A percentile compares a stretch with the other conserved stretches of the same genome.
These are phyloP conservation scores for Alternaria sp. DNA, from an alignment of 2,329 filamentous ascomycete genomes.

Conservation along the genomic window DNA sequence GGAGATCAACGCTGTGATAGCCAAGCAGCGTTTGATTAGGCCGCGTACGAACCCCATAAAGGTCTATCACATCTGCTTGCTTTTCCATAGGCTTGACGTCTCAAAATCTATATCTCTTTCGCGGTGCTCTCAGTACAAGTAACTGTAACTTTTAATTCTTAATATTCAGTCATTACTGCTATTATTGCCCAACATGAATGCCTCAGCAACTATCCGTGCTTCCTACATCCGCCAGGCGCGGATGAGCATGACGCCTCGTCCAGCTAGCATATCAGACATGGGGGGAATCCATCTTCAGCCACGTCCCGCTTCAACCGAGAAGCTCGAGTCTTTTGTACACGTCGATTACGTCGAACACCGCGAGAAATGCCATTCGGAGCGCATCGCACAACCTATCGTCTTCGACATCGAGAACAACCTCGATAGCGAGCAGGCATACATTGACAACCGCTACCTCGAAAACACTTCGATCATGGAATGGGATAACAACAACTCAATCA, in stretches of 20 bases:
- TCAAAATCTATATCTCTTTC: not conserved
- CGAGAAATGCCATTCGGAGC: conserved; percentile 31
- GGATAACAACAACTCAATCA: conserved; percentile 2
- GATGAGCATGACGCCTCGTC: conserved; percentile 25
- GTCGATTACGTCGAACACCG: conserved; percentile 35
- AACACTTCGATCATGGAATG: conserved; percentile 4
- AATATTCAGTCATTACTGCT: not conserved
- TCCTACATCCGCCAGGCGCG: conserved; percentile 38
- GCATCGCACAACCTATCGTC: conserved; percentile 1
- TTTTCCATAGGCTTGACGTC: not conserved
- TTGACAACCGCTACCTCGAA: conserved; percentile 2
- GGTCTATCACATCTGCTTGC: conserved; percentile 2
- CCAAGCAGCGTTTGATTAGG: not conserved
- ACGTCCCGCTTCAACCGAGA: conserved; percentile 29
- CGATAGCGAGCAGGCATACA: not conserved
- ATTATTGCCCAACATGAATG: conserved; percentile 33
- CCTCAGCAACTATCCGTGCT: conserved; percentile 40
- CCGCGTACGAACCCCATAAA: not conserved
- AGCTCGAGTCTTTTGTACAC: conserved; percentile 29
- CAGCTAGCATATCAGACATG: conserved; percentile 6
- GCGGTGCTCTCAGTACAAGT: conserved; percentile 4
- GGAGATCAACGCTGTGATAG: conserved; percentile 7
- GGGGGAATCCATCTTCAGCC: conserved; percentile 16
- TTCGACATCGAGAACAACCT: conserved; percentile 12
- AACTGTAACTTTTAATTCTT: conserved; percentile 18